phyloP scores from a whole-genome alignment of 2,329 filamentous ascomycete species.

The Dendrostoma leiphaemia region DNA sequence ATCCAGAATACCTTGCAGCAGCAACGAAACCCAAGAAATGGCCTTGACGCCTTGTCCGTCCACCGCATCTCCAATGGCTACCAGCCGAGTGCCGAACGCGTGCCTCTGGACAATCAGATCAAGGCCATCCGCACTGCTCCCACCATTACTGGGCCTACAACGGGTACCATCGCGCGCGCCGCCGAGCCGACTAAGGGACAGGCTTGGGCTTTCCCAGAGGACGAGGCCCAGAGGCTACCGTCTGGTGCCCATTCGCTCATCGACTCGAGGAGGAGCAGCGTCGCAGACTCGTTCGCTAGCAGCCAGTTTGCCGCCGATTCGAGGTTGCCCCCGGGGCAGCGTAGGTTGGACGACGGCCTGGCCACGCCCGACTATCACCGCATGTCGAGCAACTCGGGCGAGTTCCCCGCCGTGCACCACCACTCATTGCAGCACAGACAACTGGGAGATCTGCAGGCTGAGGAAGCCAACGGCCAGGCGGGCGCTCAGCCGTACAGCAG shows the following conservation, averaged over 20 bases:
- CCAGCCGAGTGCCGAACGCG: conserved; percentile 58
- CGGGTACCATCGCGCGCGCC: conserved; percentile 64
- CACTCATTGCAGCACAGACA: conserved; percentile 75
- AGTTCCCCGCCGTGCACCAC: conserved; percentile 65
- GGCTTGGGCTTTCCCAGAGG: conserved; percentile 80
- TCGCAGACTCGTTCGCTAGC: conserved; percentile 75
- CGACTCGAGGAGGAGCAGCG: conserved; percentile 71
- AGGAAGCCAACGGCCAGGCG: conserved; percentile 50
- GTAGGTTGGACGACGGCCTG: conserved; percentile 62
- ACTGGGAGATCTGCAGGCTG: conserved; percentile 62
- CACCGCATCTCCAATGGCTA: conserved; percentile 66
- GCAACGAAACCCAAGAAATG: conserved; percentile 58
- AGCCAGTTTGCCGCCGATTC: conserved; percentile 78
- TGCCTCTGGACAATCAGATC: conserved; percentile 44
- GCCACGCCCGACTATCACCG: conserved; percentile 46
- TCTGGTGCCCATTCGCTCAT: conserved; percentile 49
- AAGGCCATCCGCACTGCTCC: conserved; percentile 66
- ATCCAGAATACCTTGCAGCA: conserved; percentile 69
- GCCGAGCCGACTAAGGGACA: conserved; percentile 79
- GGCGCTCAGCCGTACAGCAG: conserved; percentile 75
- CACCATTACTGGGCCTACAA: conserved; percentile 70
- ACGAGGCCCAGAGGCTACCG: conserved; percentile 56
- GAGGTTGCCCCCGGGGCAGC: conserved; percentile 67
- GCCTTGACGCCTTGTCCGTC: conserved; percentile 50
- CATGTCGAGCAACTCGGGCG: conserved; percentile 48